These are phyloP conservation scores for Protomyces arabidopsidicola DNA, from an alignment of 1,139 yeast genomes.

Conservation along the genomic window DNA sequence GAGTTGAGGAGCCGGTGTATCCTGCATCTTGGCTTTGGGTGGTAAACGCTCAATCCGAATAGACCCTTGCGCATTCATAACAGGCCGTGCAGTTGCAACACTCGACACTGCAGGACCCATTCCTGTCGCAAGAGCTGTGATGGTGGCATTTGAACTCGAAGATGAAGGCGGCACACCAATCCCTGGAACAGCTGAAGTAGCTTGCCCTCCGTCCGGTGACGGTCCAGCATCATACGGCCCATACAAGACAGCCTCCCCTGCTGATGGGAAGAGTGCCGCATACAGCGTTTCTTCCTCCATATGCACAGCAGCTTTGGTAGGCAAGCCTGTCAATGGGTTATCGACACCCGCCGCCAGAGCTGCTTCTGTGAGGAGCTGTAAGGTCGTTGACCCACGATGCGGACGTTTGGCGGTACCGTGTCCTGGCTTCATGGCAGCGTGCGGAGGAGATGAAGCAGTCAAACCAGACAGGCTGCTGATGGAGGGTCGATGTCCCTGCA, in stretches of 20 bases:
- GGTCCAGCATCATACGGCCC: not conserved
- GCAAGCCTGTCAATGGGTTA: not conserved
- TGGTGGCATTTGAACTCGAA: not conserved
- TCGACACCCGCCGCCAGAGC: not conserved
- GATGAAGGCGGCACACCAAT: not conserved
- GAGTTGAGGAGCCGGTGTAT: conserved; percentile 1
- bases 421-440: not conserved
- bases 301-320: not conserved
- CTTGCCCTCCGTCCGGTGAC: not conserved
- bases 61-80: conserved; percentile 13
- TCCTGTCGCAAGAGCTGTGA: not conserved
- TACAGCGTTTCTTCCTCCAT: not conserved
- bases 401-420: not conserved
- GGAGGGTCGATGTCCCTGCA: not conserved
- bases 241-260: not conserved
- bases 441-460: not conserved
- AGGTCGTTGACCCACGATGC: not conserved
- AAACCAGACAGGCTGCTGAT: not conserved
- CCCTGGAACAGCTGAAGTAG: no score
- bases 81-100: not conserved
- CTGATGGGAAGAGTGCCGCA: not conserved
- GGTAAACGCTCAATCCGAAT: conserved; percentile 14
- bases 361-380: not conserved
- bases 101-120: not conserved
- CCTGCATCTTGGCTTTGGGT: conserved; percentile 9